Percentiles rank a stretch among this genome's conserved stretches.
These are phyloP conservation scores for Chytriomyces sp. DNA, from an alignment of 192 early-diverging fungal species.

Conservation along the genomic window DNA sequence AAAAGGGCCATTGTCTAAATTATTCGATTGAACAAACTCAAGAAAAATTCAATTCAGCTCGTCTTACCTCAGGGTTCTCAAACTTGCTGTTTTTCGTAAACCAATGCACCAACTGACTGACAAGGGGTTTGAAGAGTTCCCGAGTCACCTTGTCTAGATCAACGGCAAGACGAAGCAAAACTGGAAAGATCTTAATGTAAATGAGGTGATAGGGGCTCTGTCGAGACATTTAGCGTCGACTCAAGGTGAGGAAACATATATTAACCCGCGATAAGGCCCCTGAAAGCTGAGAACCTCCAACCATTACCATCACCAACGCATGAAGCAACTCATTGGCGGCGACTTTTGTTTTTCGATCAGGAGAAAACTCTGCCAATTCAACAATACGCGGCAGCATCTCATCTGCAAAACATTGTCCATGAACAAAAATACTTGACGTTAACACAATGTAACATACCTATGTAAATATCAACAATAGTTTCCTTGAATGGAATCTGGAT, in stretches of 20 bases:
- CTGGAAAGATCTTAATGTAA: constrained; percentile 70
- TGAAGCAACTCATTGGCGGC: constrained; percentile 76
- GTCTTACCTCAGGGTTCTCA: constrained; percentile 66
- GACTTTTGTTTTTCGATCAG: constrained; percentile 74
- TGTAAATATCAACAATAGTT: constrained; percentile 60
- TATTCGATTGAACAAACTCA: no score
- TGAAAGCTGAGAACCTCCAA: constrained; percentile 62
- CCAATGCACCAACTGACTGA: constrained; percentile 78
- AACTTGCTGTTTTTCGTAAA: constrained; percentile 73
- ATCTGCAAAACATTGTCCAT: constrained; percentile 45
- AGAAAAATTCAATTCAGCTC: neutral
- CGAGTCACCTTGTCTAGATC: constrained; percentile 73
- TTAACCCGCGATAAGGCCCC: constrained; percentile 46
- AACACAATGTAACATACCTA: constrained; percentile 52
- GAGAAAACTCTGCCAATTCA: constrained; percentile 72
- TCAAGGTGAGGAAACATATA: neutral
- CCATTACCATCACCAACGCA: constrained; percentile 71
- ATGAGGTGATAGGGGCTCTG: constrained; percentile 65
- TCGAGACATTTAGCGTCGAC: neutral
- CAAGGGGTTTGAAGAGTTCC: constrained; percentile 65
- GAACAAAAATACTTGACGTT: neutral
- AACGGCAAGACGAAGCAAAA: constrained; percentile 68
- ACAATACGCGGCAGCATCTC: constrained; percentile 76
- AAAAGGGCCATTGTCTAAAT: constrained; percentile 65
- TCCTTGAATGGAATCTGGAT: constrained; percentile 72